Conservation (phyloP, 2,329 filamentous ascomycete species). For the Stachybotrys chartarum region DNA sequence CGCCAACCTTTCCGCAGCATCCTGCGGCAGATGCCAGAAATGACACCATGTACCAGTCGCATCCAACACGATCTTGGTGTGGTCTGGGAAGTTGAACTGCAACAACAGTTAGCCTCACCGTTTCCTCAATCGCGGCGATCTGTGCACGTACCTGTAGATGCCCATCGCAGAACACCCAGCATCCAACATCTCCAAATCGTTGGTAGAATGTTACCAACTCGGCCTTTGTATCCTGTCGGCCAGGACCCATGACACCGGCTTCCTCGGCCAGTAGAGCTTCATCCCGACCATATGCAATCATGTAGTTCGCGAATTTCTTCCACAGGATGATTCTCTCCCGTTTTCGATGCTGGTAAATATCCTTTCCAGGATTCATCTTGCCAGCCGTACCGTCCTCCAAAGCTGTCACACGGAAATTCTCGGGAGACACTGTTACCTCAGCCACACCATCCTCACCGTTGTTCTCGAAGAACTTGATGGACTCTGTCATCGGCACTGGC, state of each 20-base stretch:
- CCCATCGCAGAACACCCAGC: slow-evolving; percentile 76
- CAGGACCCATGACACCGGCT: slow-evolving; percentile 30
- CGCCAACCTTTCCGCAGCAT: slow-evolving; percentile 59
- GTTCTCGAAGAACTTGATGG: slow-evolving; percentile 69
- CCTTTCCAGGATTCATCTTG: slow-evolving; percentile 55
- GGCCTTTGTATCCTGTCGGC: slow-evolving; percentile 28
- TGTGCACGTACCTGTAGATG: slow-evolving; percentile 56
- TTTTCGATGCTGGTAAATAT: slow-evolving; percentile 59
- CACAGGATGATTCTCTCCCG: slow-evolving; percentile 59
- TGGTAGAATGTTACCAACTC: slow-evolving; percentile 76
- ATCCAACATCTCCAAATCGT: slow-evolving; percentile 70
- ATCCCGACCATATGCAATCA: slow-evolving; percentile 67
- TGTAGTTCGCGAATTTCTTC: slow-evolving; percentile 71
- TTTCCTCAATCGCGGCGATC: background rate
- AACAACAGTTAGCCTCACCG: slow-evolving; percentile 13
- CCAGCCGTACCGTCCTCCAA: slow-evolving; percentile 52
- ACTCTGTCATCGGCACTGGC: slow-evolving; percentile 54
- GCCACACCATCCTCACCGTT: slow-evolving; percentile 56
- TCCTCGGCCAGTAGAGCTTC: slow-evolving; percentile 48
- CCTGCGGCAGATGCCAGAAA: slow-evolving; percentile 68
- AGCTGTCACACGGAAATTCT: slow-evolving; percentile 50
- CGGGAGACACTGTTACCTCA: slow-evolving; percentile 56
- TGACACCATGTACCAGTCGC: slow-evolving; percentile 68
- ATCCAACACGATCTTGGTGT: slow-evolving; percentile 77
- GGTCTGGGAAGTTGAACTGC: slow-evolving; percentile 81